Evolutionary conservation across 2,329 filamentous ascomycete species (phyloP).

Genomic region (Aspergillus bombycis): DNA sequence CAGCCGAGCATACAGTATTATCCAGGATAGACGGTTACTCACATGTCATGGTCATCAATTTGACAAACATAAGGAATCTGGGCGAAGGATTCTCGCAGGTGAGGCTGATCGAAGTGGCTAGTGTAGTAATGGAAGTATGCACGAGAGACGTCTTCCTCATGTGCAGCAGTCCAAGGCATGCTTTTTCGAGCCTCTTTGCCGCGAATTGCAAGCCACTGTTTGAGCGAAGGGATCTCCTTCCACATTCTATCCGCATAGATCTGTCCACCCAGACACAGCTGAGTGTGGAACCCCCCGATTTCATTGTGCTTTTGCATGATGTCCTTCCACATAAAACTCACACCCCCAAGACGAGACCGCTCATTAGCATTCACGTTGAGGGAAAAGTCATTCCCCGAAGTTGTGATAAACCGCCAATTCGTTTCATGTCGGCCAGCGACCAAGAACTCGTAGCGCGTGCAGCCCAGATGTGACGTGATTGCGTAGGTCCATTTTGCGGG

Average conservation of each 20-base stretch:
- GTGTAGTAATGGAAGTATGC: conserved; percentile 99
- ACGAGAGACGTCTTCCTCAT: conserved; percentile 93
- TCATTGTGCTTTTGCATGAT: conserved; percentile 97
- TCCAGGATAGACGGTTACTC: conserved; percentile 49
- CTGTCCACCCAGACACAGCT: conserved; percentile 89
- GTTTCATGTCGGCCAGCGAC: conserved; percentile 88
- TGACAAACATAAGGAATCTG: conserved; percentile 94
- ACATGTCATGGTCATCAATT: conserved; percentile 98
- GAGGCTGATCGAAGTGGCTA: conserved; percentile 96
- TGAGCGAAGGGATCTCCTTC: conserved; percentile 91
- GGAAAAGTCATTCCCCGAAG: conserved; percentile 95
- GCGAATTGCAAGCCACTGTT: conserved; percentile 92
- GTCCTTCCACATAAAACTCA: conserved; percentile 98
- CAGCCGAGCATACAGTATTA: neutral
- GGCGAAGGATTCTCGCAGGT: conserved; percentile 90
- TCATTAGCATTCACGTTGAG: conserved; percentile 85
- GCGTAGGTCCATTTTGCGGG: conserved; percentile 95
- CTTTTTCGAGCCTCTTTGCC: conserved; percentile 92
- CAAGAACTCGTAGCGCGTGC: conserved; percentile 96
- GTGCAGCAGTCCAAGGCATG: conserved; percentile 86
- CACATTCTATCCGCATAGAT: conserved; percentile 94
- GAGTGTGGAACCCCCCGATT: conserved; percentile 92
- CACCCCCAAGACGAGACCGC: conserved; percentile 79
- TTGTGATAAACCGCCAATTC: conserved; percentile 93
- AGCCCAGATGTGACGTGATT: conserved; percentile 93